Evolutionary conservation across 2,329 filamentous ascomycete genomes (phyloP).

Genomic region (Penicillium nordicum): DNA sequence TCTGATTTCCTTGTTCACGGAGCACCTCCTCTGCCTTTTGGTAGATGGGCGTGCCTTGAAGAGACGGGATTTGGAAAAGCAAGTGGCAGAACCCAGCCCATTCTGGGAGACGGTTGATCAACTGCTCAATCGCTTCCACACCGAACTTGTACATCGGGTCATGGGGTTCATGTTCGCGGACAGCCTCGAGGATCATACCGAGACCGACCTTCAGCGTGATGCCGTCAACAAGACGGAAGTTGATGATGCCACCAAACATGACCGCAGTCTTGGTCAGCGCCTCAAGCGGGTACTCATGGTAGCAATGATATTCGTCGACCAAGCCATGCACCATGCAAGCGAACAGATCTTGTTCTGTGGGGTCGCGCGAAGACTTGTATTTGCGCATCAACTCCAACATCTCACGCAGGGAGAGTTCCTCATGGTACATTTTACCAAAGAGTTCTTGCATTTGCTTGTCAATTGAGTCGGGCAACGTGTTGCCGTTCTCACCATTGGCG

Average conservation of each 20-base stretch:
- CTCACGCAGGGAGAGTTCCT: slow-evolving; percentile 78
- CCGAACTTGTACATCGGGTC: slow-evolving; percentile 98
- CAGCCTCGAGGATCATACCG: slow-evolving; percentile 95
- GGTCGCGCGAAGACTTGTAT: slow-evolving; percentile 83
- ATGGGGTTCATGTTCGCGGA: slow-evolving; percentile 76
- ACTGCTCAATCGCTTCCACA: slow-evolving; percentile 86
- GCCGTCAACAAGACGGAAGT: slow-evolving; percentile 84
- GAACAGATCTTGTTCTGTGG: slow-evolving; percentile 88
- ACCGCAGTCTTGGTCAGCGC: slow-evolving; percentile 93
- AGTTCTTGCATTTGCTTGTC: slow-evolving; percentile 94
- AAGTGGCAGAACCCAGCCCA: slow-evolving; percentile 95
- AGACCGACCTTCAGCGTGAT: slow-evolving; percentile 91
- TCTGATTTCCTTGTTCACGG: slow-evolving; percentile 60
- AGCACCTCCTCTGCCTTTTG: slow-evolving; percentile 79
- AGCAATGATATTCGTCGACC: slow-evolving; percentile 96
- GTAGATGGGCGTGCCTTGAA: slow-evolving; percentile 81
- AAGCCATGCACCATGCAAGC: slow-evolving; percentile 98
- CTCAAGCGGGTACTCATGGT: slow-evolving; percentile 92
- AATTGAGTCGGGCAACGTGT: slow-evolving; percentile 71
- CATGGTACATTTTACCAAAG: slow-evolving; percentile 96
- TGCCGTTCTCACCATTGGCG: slow-evolving; percentile 74
- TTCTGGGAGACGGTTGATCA: slow-evolving; percentile 76
- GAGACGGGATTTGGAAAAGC: slow-evolving; percentile 73
- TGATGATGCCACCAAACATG: slow-evolving; percentile 93
- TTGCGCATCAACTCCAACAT: slow-evolving; percentile 79